Percentiles rank a stretch among this genome's conserved stretches.
Evolutionary conservation across 2,329 filamentous ascomycete genomes (phyloP).

Genomic region (Trichothecium roseum): DNA sequence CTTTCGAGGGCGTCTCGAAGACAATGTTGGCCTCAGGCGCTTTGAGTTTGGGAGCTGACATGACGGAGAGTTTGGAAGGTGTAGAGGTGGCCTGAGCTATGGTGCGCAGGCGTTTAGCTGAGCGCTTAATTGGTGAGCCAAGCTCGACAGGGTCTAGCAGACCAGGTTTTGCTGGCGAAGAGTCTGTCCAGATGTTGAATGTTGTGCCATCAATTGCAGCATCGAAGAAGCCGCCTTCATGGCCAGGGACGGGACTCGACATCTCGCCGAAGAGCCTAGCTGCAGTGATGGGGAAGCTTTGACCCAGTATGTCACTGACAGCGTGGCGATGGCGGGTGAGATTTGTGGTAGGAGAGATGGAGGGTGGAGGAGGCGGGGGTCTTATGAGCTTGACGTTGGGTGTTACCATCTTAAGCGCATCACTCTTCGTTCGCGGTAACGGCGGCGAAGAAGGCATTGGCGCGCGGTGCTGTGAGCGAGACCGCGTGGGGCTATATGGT

Average conservation of each 20-base stretch:
- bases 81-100: too few species aligned
- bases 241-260: background rate
- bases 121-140: too few species aligned
- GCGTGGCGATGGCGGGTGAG: constrained; percentile 77
- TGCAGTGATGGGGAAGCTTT: too few species aligned
- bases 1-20: too few species aligned
- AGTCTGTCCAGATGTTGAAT: too few species aligned
- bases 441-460: constrained; percentile 25
- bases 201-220: background rate
- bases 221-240: background rate
- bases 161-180: too few species aligned
- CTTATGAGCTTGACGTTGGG: constrained; percentile 74
- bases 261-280: background rate
- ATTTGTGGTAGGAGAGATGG: constrained; percentile 88
- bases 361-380: constrained; percentile 46
- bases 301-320: constrained; percentile 60
- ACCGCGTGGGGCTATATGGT: constrained; percentile 60
- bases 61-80: too few species aligned
- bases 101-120: too few species aligned
- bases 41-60: too few species aligned
- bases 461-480: constrained; percentile 43
- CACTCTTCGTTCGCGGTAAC: too few species aligned
- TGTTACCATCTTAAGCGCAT: constrained; percentile 65
- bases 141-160: too few species aligned
- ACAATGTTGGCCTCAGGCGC: too few species aligned